Evolutionary conservation across 2,329 filamentous ascomycete species (phyloP).

Genomic region (Penicillium freii): DNA sequence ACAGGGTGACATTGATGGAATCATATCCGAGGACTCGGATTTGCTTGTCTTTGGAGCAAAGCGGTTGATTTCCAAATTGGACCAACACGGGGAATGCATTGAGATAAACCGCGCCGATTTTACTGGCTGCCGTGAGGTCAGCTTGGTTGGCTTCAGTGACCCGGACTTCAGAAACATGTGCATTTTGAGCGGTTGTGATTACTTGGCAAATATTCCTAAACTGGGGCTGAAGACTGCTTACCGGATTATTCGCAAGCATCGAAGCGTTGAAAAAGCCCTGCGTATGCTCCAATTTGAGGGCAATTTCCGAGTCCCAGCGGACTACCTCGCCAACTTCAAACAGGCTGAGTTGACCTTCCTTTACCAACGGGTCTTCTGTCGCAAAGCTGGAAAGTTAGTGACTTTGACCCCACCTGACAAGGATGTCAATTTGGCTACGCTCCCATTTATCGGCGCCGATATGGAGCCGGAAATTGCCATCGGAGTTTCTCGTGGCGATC

Average conservation of each 20-base stretch:
- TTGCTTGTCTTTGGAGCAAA: conserved; percentile 92
- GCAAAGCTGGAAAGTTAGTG: conserved; percentile 66
- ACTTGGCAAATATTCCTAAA: conserved; percentile 78
- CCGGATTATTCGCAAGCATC: conserved; percentile 84
- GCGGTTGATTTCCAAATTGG: conserved; percentile 85
- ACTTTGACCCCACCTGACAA: conserved; percentile 68
- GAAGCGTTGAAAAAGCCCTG: conserved; percentile 77
- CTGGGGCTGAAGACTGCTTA: conserved; percentile 94
- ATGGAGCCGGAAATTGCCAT: conserved; percentile 68
- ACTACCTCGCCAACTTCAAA: conserved; percentile 77
- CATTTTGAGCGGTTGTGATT: conserved; percentile 94
- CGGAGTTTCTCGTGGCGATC: conserved; percentile 73
- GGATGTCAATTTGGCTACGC: conserved; percentile 63
- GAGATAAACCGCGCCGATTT: conserved; percentile 91
- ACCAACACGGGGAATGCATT: conserved; percentile 88
- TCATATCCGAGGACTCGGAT: conserved; percentile 95
- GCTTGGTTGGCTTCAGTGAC: conserved; percentile 87
- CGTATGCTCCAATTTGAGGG: conserved; percentile 85
- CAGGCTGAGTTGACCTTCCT: conserved; percentile 91
- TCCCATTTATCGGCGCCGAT: conserved; percentile 77
- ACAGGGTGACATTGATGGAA: conserved; percentile 77
- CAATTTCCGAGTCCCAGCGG: conserved; percentile 73
- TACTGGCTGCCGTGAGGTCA: conserved; percentile 81
- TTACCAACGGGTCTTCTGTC: conserved; percentile 93
- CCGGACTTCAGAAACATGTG: conserved; percentile 91